These are phyloP conservation scores for Neurospora africana DNA, from an alignment of 495 filamentous ascomycete genomes.

Conservation along the genomic window DNA sequence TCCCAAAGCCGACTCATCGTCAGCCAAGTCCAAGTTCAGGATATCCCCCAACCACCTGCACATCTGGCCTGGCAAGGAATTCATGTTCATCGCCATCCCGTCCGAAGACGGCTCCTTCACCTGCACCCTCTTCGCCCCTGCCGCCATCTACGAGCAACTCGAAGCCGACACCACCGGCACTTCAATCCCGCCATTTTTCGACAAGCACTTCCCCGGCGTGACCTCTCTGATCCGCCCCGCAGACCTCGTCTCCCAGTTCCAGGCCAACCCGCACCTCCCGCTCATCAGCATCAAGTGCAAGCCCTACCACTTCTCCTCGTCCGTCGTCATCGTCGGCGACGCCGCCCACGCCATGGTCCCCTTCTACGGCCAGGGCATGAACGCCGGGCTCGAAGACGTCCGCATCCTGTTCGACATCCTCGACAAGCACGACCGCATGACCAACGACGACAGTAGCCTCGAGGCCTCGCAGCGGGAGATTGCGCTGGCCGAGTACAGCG, in stretches of 20 bases:
- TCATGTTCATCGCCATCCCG: slow-evolving; percentile 98
- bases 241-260: slow-evolving; percentile 61
- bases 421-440: slow-evolving; percentile 44
- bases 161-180: slow-evolving; percentile 37
- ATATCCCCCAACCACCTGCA: slow-evolving; percentile 89
- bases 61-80: slow-evolving; percentile 87
- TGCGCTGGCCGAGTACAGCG: slow-evolving; percentile 66
- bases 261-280: slow-evolving; percentile 73
- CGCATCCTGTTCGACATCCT: slow-evolving; percentile 66
- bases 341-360: slow-evolving; percentile 97
- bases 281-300: slow-evolving; percentile 86
- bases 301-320: slow-evolving; percentile 69
- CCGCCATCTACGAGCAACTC: slow-evolving; percentile 46
- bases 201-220: slow-evolving; percentile 72
- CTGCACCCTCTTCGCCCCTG: slow-evolving; percentile 82
- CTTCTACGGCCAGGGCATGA: slow-evolving; percentile 86
- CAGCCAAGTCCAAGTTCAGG: slow-evolving; percentile 47
- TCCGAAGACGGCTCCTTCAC: slow-evolving; percentile 87
- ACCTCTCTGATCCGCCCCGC: slow-evolving; percentile 64
- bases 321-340: slow-evolving; percentile 82
- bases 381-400: slow-evolving; percentile 78
- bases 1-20: slow-evolving; percentile 14
- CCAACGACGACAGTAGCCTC: slow-evolving; percentile 17
- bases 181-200: slow-evolving; percentile 60
- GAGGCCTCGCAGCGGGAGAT: slow-evolving; percentile 29